Evolutionary conservation across 129 eudicot species (phyloP).

Genomic region (Dittrichia graveolens): DNA sequence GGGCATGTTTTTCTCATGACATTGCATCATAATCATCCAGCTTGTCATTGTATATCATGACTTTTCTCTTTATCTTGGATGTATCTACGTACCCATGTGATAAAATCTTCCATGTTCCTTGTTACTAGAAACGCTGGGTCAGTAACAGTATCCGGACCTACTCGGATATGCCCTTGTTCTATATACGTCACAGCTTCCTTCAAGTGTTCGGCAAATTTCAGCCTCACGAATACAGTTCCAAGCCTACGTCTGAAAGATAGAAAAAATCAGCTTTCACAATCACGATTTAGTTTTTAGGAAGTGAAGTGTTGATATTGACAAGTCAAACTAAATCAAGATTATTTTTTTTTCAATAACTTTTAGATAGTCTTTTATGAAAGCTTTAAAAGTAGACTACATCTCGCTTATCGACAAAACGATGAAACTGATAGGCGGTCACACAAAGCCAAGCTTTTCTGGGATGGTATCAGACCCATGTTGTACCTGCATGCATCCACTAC

Average conservation of each 20-base stretch:
- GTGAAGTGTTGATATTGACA: neutral
- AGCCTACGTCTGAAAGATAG: conserved; percentile 66
- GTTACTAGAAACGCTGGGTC: conserved; percentile 93
- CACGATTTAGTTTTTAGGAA: neutral
- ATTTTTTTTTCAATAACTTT: no score
- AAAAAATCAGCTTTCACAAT: neutral
- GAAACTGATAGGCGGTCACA: conserved; percentile 79
- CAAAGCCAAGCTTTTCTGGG: conserved; percentile 78
- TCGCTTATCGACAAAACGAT: conserved; percentile 77
- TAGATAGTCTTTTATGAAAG: no score
- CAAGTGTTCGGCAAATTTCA: conserved; percentile 79
- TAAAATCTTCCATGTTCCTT: conserved; percentile 90
- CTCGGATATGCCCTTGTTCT: conserved; percentile 95
- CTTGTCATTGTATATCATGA: conserved; percentile 75
- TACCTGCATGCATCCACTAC: no score
- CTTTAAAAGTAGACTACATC: neutral
- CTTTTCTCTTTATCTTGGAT: conserved; percentile 86
- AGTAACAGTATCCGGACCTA: conserved; percentile 86
- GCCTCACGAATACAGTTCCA: conserved; percentile 58
- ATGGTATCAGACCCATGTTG: conserved; percentile 87
- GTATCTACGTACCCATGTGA: conserved; percentile 98
- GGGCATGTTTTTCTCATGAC: conserved; percentile 39
- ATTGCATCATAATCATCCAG: conserved; percentile 89
- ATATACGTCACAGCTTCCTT: conserved; percentile 87
- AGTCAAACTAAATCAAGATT: neutral